Percentiles rank a stretch among this genome's conserved stretches.
These are phyloP conservation scores for Schrenkiella parvula DNA, from an alignment of 345 rosid species.

Conservation along the genomic window DNA sequence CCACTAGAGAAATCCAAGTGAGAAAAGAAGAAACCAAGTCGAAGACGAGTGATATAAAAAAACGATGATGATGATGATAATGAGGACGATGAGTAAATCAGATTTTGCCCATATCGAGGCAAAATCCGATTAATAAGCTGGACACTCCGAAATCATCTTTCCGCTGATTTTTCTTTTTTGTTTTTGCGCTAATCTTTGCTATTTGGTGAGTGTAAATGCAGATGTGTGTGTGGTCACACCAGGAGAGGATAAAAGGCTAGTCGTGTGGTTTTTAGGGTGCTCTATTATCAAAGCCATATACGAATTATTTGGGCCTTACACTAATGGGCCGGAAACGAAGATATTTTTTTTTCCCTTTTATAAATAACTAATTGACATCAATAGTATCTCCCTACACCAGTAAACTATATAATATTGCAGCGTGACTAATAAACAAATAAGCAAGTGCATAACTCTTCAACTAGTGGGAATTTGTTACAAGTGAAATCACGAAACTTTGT, in stretches of 20 bases:
- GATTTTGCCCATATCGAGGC: slow-evolving; percentile 23
- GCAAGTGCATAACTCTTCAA: neutral
- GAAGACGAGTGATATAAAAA: neutral
- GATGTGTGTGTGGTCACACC: slow-evolving; percentile 1
- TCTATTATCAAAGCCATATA: too few species aligned
- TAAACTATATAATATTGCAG: too few species aligned
- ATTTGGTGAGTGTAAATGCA: neutral
- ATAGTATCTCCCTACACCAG: too few species aligned
- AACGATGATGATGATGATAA: neutral
- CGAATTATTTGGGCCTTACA: neutral
- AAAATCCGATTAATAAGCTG: neutral
- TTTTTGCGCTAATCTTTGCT: neutral
- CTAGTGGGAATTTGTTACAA: neutral
- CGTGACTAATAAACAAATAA: too few species aligned
- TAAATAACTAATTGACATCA: too few species aligned
- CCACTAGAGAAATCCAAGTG: neutral
- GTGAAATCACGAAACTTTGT: too few species aligned
- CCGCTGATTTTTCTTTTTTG: neutral
- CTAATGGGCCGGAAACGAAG: neutral
- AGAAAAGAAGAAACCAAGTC: neutral
- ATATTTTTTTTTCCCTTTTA: too few species aligned
- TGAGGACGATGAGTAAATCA: too few species aligned
- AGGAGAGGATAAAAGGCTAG: neutral
- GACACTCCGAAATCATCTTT: neutral
- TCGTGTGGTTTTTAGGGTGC: neutral